A percentile compares a stretch with the other conserved stretches of the same genome.
phyloP scores from a whole-genome alignment of 495 filamentous ascomycete genomes.

The Aspergillus sclerotiicarbonarius region DNA sequence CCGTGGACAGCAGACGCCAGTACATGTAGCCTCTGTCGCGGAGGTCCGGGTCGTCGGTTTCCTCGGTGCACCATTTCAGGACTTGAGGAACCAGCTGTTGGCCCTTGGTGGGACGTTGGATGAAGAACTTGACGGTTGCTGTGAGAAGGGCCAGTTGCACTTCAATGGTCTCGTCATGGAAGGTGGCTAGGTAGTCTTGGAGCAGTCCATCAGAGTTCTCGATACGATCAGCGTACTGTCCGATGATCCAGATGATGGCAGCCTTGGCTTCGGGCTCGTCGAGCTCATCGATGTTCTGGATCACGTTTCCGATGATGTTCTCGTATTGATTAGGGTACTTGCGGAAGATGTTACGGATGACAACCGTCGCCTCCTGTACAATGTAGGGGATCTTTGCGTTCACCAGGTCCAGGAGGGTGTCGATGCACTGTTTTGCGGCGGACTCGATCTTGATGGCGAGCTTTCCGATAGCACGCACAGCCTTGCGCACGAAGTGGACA shows the following conservation, averaged over 20 bases:
- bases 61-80: conserved; percentile 97
- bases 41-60: conserved; percentile 97
- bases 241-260: conserved; percentile 99
- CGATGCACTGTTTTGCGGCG: conserved; percentile 84
- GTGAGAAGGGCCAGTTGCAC: conserved; percentile 94
- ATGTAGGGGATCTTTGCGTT: conserved; percentile 99
- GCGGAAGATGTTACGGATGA: conserved; percentile 98
- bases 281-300: conserved; percentile 93
- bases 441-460: conserved; percentile 99
- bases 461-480: conserved; percentile 96
- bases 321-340: conserved; percentile 99
- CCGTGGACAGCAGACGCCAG: conserved; percentile 94
- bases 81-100: conserved; percentile 93
- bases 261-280: conserved; percentile 99
- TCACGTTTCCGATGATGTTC: conserved; percentile 90
- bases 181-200: conserved; percentile 91
- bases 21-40: conserved; percentile 98
- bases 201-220: conserved; percentile 92
- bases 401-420: conserved; percentile 87
- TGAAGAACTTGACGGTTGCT: conserved; percentile 97
- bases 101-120: conserved; percentile 92
- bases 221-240: conserved; percentile 94
- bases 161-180: conserved; percentile 90
- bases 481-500: conserved; percentile 97
- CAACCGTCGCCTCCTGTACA: conserved; percentile 98